Conservation (phyloP, 257 asterid genomes). For the Gentiana straminea region DNA sequence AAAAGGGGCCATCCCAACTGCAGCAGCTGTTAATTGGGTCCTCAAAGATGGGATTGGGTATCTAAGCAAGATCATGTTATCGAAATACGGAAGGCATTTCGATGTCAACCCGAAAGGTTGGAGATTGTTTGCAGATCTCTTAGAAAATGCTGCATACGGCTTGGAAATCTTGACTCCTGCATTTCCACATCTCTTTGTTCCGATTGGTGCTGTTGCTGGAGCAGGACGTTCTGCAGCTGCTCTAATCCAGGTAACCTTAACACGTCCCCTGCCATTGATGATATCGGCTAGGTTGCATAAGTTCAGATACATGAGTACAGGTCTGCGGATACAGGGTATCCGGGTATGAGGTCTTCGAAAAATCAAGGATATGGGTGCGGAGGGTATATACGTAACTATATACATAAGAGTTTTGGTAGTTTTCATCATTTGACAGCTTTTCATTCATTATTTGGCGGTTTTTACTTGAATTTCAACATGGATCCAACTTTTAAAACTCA, state of each 20-base stretch:
- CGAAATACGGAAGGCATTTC: conserved; percentile 91
- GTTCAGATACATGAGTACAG: too few relatives aligned
- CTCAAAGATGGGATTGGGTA: conserved; percentile 97
- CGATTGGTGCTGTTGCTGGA: conserved; percentile 89
- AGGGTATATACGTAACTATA: too few relatives aligned
- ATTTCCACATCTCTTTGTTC: conserved; percentile 92
- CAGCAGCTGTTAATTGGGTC: conserved; percentile 98
- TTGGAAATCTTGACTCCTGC: conserved; percentile 92
- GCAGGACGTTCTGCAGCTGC: conserved; percentile 97
- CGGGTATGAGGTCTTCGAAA: too few relatives aligned
- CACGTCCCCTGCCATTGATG: not conserved
- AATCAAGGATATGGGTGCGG: too few relatives aligned
- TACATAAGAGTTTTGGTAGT: not conserved
- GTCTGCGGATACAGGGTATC: too few relatives aligned
- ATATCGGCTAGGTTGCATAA: too few relatives aligned
- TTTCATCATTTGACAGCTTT: too few relatives aligned
- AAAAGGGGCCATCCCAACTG: conserved; percentile 96
- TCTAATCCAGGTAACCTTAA: conserved; percentile 62
- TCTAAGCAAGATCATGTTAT: conserved; percentile 77
- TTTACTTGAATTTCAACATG: too few relatives aligned
- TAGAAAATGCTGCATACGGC: conserved; percentile 95
- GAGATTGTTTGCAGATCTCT: conserved; percentile 90
- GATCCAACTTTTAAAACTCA: too few relatives aligned
- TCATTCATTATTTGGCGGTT: too few relatives aligned
- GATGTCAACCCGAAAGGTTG: conserved; percentile 97